A percentile compares a stretch with the other conserved stretches of the same genome.
Evolutionary conservation across 2,329 filamentous ascomycete species (phyloP).

Genomic region (Aureobasidium sp.): DNA sequence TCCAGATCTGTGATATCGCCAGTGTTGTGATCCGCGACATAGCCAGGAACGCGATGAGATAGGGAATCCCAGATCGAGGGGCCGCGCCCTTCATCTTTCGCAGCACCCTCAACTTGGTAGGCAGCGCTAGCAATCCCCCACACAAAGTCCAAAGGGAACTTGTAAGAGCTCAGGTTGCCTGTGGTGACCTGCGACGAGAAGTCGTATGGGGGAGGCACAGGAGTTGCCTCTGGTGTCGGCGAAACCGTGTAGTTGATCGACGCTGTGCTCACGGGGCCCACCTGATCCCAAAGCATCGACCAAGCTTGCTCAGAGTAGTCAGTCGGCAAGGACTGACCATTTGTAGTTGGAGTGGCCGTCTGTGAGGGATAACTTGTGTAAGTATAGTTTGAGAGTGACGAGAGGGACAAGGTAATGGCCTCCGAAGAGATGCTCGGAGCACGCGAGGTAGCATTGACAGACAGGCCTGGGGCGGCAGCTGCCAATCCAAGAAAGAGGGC

Average conservation of each 20-base stretch:
- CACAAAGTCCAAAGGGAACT: constrained; percentile 33
- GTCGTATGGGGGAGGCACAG: constrained; percentile 8
- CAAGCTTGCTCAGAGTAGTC: constrained; percentile 14
- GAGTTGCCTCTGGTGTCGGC: constrained; percentile 29
- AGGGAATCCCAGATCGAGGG: constrained; percentile 24
- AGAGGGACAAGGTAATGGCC: constrained; percentile 6
- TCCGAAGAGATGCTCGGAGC: not conserved
- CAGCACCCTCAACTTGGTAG: constrained; percentile 28
- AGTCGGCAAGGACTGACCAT: not conserved
- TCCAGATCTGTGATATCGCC: constrained; percentile 45
- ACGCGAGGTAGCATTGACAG: not conserved
- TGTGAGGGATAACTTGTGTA: constrained; percentile 9
- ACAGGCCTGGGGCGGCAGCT: not conserved
- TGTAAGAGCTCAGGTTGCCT: constrained; percentile 11
- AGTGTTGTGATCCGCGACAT: constrained; percentile 31
- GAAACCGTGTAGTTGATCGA: constrained; percentile 24
- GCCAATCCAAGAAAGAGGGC: constrained; percentile 1
- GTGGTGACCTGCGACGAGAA: constrained; percentile 8
- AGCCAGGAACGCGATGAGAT: constrained; percentile 22
- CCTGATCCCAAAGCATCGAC: constrained; percentile 24
- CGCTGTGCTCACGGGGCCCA: constrained; percentile 23
- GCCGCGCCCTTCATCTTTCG: constrained; percentile 25
- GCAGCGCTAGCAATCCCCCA: constrained; percentile 33
- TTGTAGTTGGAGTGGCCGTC: not conserved
- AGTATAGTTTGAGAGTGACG: constrained; percentile 4